Evolutionary conservation across 495 filamentous ascomycete genomes (phyloP), one percentile per base, ranked within the genome.

Genomic region (Lepidopterella palustris): DNA sequence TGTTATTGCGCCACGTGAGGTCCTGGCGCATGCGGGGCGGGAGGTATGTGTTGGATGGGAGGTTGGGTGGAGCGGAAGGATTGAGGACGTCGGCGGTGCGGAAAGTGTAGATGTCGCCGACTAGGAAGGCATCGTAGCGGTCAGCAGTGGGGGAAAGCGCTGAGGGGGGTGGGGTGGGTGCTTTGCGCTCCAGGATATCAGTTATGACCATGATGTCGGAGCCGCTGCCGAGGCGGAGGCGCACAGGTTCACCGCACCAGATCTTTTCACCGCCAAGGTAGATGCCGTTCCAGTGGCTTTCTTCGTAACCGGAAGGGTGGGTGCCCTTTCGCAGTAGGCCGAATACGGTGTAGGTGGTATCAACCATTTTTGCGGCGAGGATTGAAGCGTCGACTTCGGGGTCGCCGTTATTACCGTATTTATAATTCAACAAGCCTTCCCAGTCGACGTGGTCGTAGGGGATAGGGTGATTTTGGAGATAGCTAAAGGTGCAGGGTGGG

Each of bases 191-290:
- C 54, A 75, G 47, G 35, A 77, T 71, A 23, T 63, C 61, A 31
- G 63, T 68, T 21, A 85, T 63, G 25, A 85, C 73, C 70, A 84
- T 73, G 48, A 85, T 71, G 59, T 83, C 80, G 27, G 69, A 73
- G 11, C 76, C 77, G 5, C 65, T 66, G 18, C 67, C 66, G 26
- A 71, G 53, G 59, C 72, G 64, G 1, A 84, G 63, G 15, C 83
- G 77, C 21, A 84, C 71, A 20, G 79, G 71, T 21, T 86, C 83
- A 5, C 83, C 82, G 3, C 77, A 71, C 79, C 81, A 86, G 39
- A 85, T 68, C 63, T 84, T 84, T 58, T 86, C 83, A 0, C 78
- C 82, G 31, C 83, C 83, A n/a, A 85, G 70, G 68, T 73, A 86
- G 35, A 85, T 70, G n/a, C 83, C 80, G 18, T 79, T 76, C 63